Conservation (phyloP, 768 basidiomycete species). For the Suillus sp. region DNA sequence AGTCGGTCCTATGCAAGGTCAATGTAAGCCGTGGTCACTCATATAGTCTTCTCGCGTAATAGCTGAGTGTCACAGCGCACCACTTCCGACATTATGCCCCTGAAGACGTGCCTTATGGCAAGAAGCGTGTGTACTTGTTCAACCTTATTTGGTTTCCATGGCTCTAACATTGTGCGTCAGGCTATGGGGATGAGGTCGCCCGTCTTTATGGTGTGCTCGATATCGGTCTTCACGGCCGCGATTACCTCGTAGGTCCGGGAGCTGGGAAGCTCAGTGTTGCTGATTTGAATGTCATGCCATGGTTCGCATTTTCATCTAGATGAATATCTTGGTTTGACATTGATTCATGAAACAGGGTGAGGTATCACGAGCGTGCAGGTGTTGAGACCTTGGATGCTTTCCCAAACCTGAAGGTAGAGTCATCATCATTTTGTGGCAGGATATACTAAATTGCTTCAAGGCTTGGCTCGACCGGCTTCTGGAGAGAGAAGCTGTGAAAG, state of each 20-base stretch:
- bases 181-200: constrained; percentile 80
- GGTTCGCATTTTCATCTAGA: constrained; percentile 40
- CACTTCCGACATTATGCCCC: constrained; percentile 70
- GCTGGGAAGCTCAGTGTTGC: constrained; percentile 70
- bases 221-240: constrained; percentile 68
- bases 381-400: constrained; percentile 61
- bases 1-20: constrained; percentile 88
- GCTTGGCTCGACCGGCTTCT: constrained; percentile 34
- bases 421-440: not conserved
- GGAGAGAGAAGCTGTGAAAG: constrained; percentile 25
- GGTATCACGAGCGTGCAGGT: constrained; percentile 46
- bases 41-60: constrained; percentile 14
- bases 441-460: constrained; percentile 11
- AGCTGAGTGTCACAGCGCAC: constrained; percentile 44
- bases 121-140: constrained; percentile 49
- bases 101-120: constrained; percentile 69
- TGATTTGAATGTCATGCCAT: constrained; percentile 68
- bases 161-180: constrained; percentile 38
- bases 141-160: constrained; percentile 2
- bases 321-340: not conserved
- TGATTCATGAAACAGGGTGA: constrained; percentile 48
- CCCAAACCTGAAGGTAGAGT: constrained; percentile 58
- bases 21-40: constrained; percentile 33
- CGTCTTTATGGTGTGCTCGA: constrained; percentile 85
- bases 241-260: constrained; percentile 79